These are phyloP conservation scores for Eutrema japonicum DNA, from an alignment of 345 rosid species.

Conservation along the genomic window DNA sequence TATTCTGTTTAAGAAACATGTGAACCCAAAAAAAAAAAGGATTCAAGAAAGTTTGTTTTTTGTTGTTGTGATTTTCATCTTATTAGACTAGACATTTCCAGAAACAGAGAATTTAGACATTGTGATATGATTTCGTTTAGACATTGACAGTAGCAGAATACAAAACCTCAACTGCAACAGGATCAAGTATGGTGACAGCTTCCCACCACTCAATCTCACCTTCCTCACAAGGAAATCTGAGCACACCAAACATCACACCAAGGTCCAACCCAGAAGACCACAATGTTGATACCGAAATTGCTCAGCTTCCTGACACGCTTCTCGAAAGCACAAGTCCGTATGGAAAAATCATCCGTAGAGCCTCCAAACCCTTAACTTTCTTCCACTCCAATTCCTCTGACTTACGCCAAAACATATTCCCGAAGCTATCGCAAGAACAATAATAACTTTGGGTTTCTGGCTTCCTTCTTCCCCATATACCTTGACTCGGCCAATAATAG, in stretches of 20 bases:
- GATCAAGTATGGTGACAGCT: not conserved
- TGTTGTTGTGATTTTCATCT: slow-evolving; percentile 11
- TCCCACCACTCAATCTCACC: too few species aligned
- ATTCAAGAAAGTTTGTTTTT: not conserved
- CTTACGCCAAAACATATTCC: slow-evolving; percentile 68
- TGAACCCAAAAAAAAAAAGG: slow-evolving; percentile 9
- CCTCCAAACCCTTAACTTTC: slow-evolving; percentile 56
- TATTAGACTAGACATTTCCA: not conserved
- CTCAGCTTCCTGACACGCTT: not conserved
- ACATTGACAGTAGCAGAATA: not conserved
- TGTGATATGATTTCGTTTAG: not conserved
- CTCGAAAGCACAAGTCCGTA: too few species aligned
- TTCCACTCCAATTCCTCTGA: slow-evolving; percentile 52
- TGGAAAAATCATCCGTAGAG: slow-evolving; percentile 33
- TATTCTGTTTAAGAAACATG: not conserved
- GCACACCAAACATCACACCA: slow-evolving; percentile 49
- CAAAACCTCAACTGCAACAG: not conserved
- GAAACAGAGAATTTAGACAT: not conserved
- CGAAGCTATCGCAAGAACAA: not conserved
- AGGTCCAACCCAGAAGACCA: slow-evolving; percentile 61
- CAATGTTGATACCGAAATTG: slow-evolving; percentile 56
- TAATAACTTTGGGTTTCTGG: too few species aligned
- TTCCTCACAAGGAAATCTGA: too few species aligned
- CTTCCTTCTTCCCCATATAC: slow-evolving; percentile 49
- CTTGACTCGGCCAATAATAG: not conserved